phyloP scores from a whole-genome alignment of 306 rosid species.

The Casuarina glauca region DNA sequence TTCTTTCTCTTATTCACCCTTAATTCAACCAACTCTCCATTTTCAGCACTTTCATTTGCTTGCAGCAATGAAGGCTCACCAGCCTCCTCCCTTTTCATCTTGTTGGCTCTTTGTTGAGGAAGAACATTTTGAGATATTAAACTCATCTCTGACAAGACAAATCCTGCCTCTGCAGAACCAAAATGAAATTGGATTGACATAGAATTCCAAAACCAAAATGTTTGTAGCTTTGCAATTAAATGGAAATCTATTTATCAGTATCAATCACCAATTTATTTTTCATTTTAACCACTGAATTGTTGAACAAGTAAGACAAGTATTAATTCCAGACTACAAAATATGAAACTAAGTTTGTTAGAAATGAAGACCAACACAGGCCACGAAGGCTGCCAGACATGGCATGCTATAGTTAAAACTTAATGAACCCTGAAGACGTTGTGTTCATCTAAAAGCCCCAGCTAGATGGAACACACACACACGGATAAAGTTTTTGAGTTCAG shows the following conservation, averaged over 20 bases:
- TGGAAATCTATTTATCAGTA: neutral
- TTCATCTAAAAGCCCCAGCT: neutral
- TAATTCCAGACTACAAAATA: neutral
- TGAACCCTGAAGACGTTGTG: neutral
- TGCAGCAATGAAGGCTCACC: slow-evolving; percentile 28
- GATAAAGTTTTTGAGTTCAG: neutral
- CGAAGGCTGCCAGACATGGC: neutral
- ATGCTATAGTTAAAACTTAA: neutral
- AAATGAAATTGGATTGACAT: neutral
- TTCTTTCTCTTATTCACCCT: slow-evolving; percentile 62
- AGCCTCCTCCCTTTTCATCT: slow-evolving; percentile 37
- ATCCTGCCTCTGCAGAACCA: slow-evolving; percentile 35
- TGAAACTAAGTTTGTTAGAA: neutral
- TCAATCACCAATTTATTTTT: neutral
- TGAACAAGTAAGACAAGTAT: neutral
- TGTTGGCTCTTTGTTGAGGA: slow-evolving; percentile 31
- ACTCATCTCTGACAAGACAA: slow-evolving; percentile 57
- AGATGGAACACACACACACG: neutral
- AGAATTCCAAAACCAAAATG: neutral
- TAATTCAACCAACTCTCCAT: slow-evolving; percentile 27
- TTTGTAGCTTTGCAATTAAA: neutral
- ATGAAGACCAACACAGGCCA: neutral
- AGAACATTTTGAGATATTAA: slow-evolving; percentile 66
- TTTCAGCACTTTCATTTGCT: slow-evolving; percentile 28
- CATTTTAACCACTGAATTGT: neutral